These are phyloP conservation scores for Pestalotiopsis sp. DNA, from an alignment of 2,329 filamentous ascomycete species.

Conservation along the genomic window DNA sequence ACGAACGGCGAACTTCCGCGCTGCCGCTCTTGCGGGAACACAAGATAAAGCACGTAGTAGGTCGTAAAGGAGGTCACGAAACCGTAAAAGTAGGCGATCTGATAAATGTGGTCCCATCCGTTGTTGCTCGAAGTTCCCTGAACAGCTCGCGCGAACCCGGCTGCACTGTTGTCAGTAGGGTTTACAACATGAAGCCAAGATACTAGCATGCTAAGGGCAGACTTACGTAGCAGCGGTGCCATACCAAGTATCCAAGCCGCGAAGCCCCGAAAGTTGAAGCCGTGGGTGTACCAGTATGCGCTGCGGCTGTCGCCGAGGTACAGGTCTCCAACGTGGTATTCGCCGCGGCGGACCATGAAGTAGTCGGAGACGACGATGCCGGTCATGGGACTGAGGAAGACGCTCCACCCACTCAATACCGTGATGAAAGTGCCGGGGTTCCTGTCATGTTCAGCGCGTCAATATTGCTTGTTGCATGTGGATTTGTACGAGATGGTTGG, in stretches of 20 bases:
- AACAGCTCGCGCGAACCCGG: conserved; percentile 26
- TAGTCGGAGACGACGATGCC: conserved; percentile 47
- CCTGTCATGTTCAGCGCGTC: conserved; percentile 8
- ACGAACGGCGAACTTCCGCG: conserved; percentile 25
- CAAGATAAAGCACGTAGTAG: conserved; percentile 21
- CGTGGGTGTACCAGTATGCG: conserved; percentile 43
- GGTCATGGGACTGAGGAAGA: conserved; percentile 49
- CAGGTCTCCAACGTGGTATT: conserved; percentile 43
- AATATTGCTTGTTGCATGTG: not conserved
- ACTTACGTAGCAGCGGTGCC: conserved; percentile 30
- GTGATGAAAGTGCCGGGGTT: conserved; percentile 42
- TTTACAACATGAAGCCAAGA: too few relatives aligned
- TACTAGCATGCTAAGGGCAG: too few relatives aligned
- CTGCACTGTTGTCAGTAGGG: conserved; percentile 13
- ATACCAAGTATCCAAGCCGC: conserved; percentile 39
- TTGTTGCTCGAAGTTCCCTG: conserved; percentile 17
- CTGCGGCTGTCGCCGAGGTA: conserved; percentile 35
- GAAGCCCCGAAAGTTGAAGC: conserved; percentile 45
- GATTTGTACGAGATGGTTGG: not conserved
- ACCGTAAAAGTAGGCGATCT: conserved; percentile 30
- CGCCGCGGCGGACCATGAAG: conserved; percentile 38
- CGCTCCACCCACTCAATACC: conserved; percentile 30
- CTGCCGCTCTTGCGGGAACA: conserved; percentile 25
- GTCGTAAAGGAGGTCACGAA: conserved; percentile 23
- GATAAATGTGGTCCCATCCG: conserved; percentile 32